Evolutionary conservation across 208 protist genomes (phyloP).

Genomic region (Leishmania braziliensis): DNA sequence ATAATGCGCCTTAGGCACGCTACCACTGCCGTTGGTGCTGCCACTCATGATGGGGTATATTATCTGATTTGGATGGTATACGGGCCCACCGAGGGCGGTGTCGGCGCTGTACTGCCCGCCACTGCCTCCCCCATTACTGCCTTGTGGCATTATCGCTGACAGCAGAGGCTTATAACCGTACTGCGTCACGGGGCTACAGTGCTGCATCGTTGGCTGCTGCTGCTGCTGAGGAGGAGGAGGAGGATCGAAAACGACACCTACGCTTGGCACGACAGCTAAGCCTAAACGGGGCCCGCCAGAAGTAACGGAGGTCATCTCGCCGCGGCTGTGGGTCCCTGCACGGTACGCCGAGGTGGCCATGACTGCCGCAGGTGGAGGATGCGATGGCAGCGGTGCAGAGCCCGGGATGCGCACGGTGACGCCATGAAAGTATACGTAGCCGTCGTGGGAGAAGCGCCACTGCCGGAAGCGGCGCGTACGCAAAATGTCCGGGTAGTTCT

Average conservation of each 20-base stretch:
- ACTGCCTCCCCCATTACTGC: background rate
- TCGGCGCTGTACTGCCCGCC: background rate
- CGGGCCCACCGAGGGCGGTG: background rate
- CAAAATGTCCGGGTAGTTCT: slow-evolving; percentile 31
- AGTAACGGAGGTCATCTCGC: background rate
- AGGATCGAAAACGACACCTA: background rate
- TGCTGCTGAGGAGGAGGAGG: background rate
- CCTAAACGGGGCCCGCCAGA: background rate
- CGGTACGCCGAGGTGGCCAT: background rate
- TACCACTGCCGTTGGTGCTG: too few relatives aligned
- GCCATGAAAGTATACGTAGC: slow-evolving; percentile 62
- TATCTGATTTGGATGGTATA: background rate
- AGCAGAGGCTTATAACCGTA: background rate
- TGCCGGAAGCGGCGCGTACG: slow-evolving; percentile 40
- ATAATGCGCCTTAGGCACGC: background rate
- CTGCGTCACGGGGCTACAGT: background rate
- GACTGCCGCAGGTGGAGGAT: background rate
- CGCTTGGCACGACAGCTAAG: background rate
- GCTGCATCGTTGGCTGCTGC: background rate
- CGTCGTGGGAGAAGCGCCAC: slow-evolving; percentile 53
- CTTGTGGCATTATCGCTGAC: background rate
- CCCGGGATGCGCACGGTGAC: slow-evolving; percentile 43
- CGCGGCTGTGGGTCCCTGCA: background rate
- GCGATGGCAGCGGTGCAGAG: slow-evolving; percentile 4
- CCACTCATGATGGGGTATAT: background rate